These are phyloP conservation scores for Arachnomyces sp. DNA, from an alignment of 2,329 filamentous ascomycete species.

Conservation along the genomic window DNA sequence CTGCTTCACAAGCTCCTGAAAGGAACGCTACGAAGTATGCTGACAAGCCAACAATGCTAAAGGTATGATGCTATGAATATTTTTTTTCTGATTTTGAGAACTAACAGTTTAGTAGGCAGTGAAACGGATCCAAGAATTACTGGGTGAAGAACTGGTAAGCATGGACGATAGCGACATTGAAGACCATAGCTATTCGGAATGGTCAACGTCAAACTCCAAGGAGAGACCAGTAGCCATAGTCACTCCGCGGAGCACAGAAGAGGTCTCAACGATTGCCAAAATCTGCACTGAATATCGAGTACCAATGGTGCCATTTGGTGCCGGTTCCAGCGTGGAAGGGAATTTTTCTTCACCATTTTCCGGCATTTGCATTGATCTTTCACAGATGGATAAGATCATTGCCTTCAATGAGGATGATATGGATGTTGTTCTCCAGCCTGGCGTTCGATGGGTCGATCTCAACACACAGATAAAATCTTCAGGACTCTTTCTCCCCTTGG, in stretches of 20 bases:
- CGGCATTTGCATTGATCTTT: constrained; percentile 69
- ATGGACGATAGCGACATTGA: constrained; percentile 1
- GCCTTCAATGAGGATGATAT: constrained; percentile 61
- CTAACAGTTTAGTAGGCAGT: no score
- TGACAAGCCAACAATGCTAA: no score
- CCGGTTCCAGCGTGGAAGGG: constrained; percentile 70
- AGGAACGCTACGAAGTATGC: no score
- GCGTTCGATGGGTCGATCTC: constrained; percentile 66
- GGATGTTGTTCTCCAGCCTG: constrained; percentile 60
- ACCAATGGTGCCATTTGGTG: constrained; percentile 68
- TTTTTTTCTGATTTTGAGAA: no score
- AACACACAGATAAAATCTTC: constrained; percentile 60
- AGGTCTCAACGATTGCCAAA: constrained; percentile 68
- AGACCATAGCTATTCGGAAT: constrained; percentile 10
- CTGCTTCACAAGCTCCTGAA: no score
- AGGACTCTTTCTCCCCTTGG: constrained; percentile 71
- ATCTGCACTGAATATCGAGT: constrained; percentile 64
- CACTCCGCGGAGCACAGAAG: constrained; percentile 59
- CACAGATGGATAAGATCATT: constrained; percentile 65
- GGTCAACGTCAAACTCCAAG: constrained; percentile 25
- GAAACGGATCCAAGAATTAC: no score
- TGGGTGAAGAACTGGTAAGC: constrained; percentile 1
- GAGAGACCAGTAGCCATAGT: constrained; percentile 53
- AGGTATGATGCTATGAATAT: no score
- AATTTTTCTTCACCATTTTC: constrained; percentile 68